These are phyloP conservation scores for Colletotrichum sansevieriae DNA, from an alignment of 2,329 filamentous ascomycete species.

Conservation along the genomic window DNA sequence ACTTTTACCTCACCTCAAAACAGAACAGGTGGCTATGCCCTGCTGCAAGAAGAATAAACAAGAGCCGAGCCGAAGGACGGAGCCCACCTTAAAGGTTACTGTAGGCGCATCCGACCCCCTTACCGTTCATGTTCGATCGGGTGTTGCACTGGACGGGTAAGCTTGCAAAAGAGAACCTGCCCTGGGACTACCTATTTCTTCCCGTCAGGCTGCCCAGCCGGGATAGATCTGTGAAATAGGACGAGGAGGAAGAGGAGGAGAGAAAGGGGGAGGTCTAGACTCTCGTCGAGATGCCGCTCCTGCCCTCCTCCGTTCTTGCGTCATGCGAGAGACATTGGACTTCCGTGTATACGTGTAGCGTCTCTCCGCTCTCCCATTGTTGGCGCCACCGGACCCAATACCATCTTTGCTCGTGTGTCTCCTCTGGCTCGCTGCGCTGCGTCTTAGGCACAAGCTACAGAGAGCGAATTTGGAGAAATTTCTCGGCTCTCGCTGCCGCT, in stretches of 20 bases:
- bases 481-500: constrained; percentile 6
- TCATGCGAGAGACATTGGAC: too few species aligned
- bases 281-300: neutral
- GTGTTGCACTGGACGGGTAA: constrained; percentile 22
- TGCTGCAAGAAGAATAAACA: neutral
- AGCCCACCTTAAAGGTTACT: constrained; percentile 24
- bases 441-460: neutral
- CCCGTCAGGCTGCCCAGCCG: constrained; percentile 13
- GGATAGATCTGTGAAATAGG: constrained; percentile 13
- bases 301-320: neutral
- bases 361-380: too few species aligned
- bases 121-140: constrained; percentile 27
- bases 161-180: neutral
- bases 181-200: neutral
- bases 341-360: too few species aligned
- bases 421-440: too few species aligned
- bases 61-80: constrained; percentile 35
- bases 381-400: too few species aligned
- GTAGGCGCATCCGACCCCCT: constrained; percentile 32
- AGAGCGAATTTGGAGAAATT: too few species aligned
- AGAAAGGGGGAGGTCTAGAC: neutral
- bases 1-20: constrained; percentile 14
- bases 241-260: too few species aligned
- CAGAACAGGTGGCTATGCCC: neutral
- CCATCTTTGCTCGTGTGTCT: too few species aligned